phyloP scores from a whole-genome alignment of 2,329 filamentous ascomycete genomes.

The Trichoderma sp. region DNA sequence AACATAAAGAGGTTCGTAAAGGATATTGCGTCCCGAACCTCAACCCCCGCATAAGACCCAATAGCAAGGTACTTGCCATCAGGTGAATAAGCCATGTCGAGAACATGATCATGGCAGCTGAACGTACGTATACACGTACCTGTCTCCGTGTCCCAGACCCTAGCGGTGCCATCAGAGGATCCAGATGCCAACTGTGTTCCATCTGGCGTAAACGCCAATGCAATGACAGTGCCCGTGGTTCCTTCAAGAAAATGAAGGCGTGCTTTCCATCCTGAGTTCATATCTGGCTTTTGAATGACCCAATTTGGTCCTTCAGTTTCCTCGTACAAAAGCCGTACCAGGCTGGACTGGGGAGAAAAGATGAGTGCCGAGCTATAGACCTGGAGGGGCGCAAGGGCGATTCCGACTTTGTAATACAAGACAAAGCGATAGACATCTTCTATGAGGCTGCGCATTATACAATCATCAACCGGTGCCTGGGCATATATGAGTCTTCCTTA shows the following conservation, averaged over 20 bases:
- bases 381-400: constrained; percentile 39
- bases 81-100: neutral
- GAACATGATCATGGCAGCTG: neutral
- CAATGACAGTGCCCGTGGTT: neutral
- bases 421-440: constrained; percentile 40
- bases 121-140: neutral
- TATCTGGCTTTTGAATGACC: neutral
- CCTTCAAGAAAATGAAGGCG: constrained; percentile 23
- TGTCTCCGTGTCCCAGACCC: constrained; percentile 18
- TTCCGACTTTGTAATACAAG: constrained; percentile 32
- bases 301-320: constrained; percentile 28
- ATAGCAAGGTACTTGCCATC: neutral
- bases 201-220: constrained; percentile 21
- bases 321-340: constrained; percentile 28
- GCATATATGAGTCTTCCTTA: neutral
- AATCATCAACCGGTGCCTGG: neutral
- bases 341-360: constrained; percentile 38
- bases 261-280: neutral
- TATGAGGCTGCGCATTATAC: constrained; percentile 27
- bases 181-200: constrained; percentile 5
- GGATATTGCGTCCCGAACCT: neutral
- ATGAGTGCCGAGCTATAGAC: constrained; percentile 39
- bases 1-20: neutral
- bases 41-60: neutral
- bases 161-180: neutral